Evolutionary conservation across 2,329 filamentous ascomycete genomes (phyloP).

Genomic region (Aspergillus aculeatinus): DNA sequence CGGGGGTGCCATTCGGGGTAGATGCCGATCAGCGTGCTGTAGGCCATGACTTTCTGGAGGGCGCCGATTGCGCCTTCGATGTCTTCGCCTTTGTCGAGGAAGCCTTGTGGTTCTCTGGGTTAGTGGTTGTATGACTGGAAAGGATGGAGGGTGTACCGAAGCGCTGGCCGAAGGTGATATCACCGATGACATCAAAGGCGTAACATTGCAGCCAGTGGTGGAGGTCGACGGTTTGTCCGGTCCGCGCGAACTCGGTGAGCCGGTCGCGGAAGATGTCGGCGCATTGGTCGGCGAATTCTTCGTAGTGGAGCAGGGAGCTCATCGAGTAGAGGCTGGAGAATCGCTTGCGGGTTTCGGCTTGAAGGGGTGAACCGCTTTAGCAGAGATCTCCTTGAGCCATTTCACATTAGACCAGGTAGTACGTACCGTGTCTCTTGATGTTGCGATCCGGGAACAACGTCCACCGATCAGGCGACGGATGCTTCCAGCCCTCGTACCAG

Average conservation of each 20-base stretch:
- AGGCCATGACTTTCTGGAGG: constrained; percentile 37
- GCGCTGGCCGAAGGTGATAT: constrained; percentile 46
- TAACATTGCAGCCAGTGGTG: constrained; percentile 41
- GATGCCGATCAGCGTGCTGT: constrained; percentile 45
- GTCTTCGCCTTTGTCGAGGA: constrained; percentile 50
- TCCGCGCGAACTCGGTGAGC: constrained; percentile 39
- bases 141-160: constrained; percentile 26
- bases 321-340: constrained; percentile 51
- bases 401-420: background rate
- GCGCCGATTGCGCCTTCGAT: constrained; percentile 44
- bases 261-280: constrained; percentile 41
- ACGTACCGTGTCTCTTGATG: constrained; percentile 38
- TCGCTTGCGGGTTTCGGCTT: constrained; percentile 37
- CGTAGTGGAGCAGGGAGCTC: constrained; percentile 50
- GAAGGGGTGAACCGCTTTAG: background rate
- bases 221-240: constrained; percentile 35
- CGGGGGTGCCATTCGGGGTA: constrained; percentile 42
- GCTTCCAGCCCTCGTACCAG: constrained; percentile 37
- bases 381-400: too few relatives aligned
- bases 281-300: constrained; percentile 52
- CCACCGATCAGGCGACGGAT: constrained; percentile 31
- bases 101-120: constrained; percentile 38
- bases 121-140: too few relatives aligned
- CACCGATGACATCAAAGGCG: constrained; percentile 49
- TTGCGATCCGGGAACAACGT: constrained; percentile 36